These are phyloP conservation scores for Triticum timopheevii DNA, from an alignment of 176 grass and related monocot species.

Conservation along the genomic window DNA sequence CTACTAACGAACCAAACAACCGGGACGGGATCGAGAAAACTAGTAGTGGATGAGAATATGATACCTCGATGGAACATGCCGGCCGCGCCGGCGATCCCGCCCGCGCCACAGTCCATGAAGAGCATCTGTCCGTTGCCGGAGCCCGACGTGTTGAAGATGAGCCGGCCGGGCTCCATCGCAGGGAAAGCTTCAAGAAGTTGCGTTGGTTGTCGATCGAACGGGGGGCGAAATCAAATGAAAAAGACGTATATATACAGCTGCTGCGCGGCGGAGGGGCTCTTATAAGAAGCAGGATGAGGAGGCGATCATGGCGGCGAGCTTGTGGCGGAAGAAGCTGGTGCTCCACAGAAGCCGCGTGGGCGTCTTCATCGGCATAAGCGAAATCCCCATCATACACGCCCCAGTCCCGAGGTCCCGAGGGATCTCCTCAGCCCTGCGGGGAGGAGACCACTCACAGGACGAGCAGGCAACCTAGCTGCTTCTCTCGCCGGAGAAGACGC, in stretches of 20 bases:
- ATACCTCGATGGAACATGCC: conserved; percentile 57
- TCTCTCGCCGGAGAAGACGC: conserved; percentile 39
- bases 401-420: conserved; percentile 23
- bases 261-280: conserved; percentile 14
- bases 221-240: neutral
- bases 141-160: conserved; percentile 73
- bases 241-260: conserved; percentile 41
- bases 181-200: conserved; percentile 32
- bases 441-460: conserved; percentile 37
- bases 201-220: neutral
- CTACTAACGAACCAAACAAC: neutral
- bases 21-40: no score
- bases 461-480: neutral
- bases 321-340: conserved; percentile 99
- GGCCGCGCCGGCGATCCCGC: neutral
- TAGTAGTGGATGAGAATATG: neutral
- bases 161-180: conserved; percentile 70
- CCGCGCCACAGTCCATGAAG: conserved; percentile 50
- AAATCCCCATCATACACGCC: conserved; percentile 73
- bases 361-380: conserved; percentile 79
- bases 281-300: conserved; percentile 81
- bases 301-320: conserved; percentile 68
- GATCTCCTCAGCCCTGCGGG: conserved; percentile 58
- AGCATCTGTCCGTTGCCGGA: conserved; percentile 59
- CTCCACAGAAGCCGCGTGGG: conserved; percentile 94